These are phyloP conservation scores for Dactylellina haptotyla DNA, from an alignment of 2,329 filamentous ascomycete species.

Conservation along the genomic window DNA sequence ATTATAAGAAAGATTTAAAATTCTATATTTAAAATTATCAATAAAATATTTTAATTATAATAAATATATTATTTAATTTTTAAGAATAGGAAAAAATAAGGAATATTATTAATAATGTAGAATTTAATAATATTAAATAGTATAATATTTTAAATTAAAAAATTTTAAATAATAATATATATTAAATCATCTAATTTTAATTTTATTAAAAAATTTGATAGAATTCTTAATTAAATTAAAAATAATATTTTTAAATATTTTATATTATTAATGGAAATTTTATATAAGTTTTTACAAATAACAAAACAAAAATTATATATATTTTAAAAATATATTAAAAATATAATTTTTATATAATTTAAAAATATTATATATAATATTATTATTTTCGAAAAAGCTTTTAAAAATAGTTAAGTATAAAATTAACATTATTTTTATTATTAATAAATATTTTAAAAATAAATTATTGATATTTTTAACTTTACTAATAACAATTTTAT, in stretches of 20 bases:
- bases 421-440: no score
- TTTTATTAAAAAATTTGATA: conserved; percentile 17
- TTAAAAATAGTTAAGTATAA: no score
- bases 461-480: background rate
- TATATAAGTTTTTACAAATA: conserved; percentile 4
- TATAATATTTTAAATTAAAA: background rate
- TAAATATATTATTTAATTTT: background rate
- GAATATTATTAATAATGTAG: background rate
- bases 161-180: background rate
- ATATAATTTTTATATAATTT: background rate
- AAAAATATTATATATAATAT: background rate
- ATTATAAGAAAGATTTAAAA: background rate
- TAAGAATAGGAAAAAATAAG: background rate
- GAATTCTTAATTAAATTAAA: background rate
- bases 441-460: background rate
- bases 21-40: conserved; percentile 3
- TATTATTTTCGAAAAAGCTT: background rate
- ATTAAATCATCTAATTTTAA: background rate
- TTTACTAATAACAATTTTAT: background rate
- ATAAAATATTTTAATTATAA: background rate
- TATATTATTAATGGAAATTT: background rate
- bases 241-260: background rate
- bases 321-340: background rate
- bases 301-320: conserved; percentile 1
- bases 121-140: conserved; percentile 1